Conservation (phyloP, 208 protist species). For the Trypanosoma grayi region DNA sequence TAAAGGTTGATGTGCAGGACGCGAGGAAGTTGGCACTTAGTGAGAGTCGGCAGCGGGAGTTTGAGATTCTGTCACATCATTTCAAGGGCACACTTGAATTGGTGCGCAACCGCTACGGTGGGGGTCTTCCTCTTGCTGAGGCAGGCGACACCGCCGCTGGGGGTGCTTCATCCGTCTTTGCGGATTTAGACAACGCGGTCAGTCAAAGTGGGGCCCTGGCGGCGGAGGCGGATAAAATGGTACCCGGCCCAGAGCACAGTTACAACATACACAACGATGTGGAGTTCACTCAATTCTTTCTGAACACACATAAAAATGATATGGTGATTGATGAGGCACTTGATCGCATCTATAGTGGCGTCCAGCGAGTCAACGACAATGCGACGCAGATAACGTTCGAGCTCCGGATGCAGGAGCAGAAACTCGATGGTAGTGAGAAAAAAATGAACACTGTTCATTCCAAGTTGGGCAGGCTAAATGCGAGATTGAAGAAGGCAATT, state of each 20-base stretch:
- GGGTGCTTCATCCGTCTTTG: background rate
- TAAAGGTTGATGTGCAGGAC: constrained; percentile 33
- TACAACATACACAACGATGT: constrained; percentile 47
- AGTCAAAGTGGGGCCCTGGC: background rate
- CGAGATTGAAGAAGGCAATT: constrained; percentile 44
- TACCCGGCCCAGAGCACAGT: background rate
- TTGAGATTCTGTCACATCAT: constrained; percentile 33
- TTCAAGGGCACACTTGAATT: constrained; percentile 41
- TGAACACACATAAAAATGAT: constrained; percentile 44
- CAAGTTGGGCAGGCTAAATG: constrained; percentile 52
- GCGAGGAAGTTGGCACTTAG: constrained; percentile 32
- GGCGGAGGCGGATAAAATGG: background rate
- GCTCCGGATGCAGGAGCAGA: constrained; percentile 40
- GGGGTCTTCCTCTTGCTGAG: constrained; percentile 5
- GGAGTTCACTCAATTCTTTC: constrained; percentile 62
- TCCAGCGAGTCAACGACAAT: constrained; percentile 58
- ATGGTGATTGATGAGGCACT: constrained; percentile 57
- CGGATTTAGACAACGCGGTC: background rate
- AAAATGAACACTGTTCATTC: constrained; percentile 36
- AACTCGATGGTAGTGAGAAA: constrained; percentile 40
- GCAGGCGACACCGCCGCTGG: no score
- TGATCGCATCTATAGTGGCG: constrained; percentile 55
- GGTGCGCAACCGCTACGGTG: constrained; percentile 32
- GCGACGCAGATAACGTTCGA: constrained; percentile 60
- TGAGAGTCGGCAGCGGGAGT: constrained; percentile 34